phyloP scores from a whole-genome alignment of 169 alveolate species.

The Condylostoma magnum region DNA sequence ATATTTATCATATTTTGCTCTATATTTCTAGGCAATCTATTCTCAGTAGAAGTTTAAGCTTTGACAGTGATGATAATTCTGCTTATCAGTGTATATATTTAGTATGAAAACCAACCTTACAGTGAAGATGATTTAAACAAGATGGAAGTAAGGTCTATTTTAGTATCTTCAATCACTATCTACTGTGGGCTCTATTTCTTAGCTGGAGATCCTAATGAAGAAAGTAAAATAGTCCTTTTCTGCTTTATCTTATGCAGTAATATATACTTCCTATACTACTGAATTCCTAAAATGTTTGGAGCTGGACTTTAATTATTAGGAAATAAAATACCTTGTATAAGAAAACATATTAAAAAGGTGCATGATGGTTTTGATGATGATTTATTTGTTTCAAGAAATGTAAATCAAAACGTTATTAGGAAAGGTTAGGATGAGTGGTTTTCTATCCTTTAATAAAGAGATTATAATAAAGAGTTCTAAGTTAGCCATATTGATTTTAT shows the following conservation, averaged over 20 bases:
- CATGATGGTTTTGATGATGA: background rate
- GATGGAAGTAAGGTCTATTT: slow-evolving; percentile 30
- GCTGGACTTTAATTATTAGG: slow-evolving; percentile 2
- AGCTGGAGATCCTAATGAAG: background rate
- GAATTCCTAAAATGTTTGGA: background rate
- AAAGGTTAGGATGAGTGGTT: background rate
- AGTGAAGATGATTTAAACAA: slow-evolving; percentile 17
- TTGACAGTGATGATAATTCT: slow-evolving; percentile 30
- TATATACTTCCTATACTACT: background rate
- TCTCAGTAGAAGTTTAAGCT: slow-evolving; percentile 39
- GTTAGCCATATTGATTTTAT: no score
- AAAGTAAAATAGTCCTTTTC: background rate
- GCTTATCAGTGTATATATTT: slow-evolving; percentile 7
- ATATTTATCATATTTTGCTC: slow-evolving; percentile 27
- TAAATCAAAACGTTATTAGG: background rate
- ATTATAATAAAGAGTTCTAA: no score
- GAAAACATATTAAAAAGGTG: background rate
- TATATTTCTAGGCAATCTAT: slow-evolving; percentile 22
- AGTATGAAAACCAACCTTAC: slow-evolving; percentile 34
- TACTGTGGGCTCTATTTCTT: slow-evolving; percentile 43
- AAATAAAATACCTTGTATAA: background rate
- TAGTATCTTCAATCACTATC: slow-evolving; percentile 37
- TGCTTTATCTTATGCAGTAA: background rate
- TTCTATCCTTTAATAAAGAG: no score
- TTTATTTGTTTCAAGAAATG: background rate